Base-by-base conservation (phyloP, 257 asterid species). In the Petunia axillaris region DNA sequence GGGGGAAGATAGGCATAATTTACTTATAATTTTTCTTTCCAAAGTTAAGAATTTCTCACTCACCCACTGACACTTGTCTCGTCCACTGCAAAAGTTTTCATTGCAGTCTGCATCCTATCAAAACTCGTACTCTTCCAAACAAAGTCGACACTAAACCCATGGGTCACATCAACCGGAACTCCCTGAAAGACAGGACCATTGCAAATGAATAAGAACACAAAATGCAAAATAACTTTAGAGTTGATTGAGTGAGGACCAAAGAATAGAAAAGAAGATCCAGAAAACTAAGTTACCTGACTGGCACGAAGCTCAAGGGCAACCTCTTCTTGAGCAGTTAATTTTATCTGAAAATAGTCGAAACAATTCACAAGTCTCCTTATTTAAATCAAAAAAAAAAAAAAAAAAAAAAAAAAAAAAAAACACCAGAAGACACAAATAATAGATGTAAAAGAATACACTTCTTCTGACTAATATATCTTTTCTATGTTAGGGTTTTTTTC, bases 71-170 rank as follows among this genome's bases (percentile, higher is more conserved):
- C 98, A 89, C 98, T 96, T 59, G 99, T 96, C 81, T 96, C 99
- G 85, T 96, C 99, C 65, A 96, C 98, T 4, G 94, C 98, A 94
- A 96, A 96, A n/a, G 93, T 93, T 89, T 96, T 96, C 98, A 96
- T 93, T 67, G 99, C 98, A 58, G 94, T 93, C 88, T 96, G 99
- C 98, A 94, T 94, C 85, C 98, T 93, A 82, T 96, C 99, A 87
- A 96, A 96, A 88, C 98, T 96, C 37, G 99, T 96, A 90, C 98
- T 96, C 88, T 96, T 96, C 99, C 99, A 96, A 35, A 94, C 99
- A 90, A 96, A 96, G 79, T 96, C 99, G 59, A 96, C 98, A 35
- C 97, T 96, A 75, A 92, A 89, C 83, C 99, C 98, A 89, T 96
- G 97, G 88, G 81, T 91, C 83, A 94, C 83, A 85, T 96, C 98